A percentile compares a stretch with the other conserved stretches of the same genome.
phyloP scores from a whole-genome alignment of 306 rosid genomes.

The Alnus glutinosa region DNA sequence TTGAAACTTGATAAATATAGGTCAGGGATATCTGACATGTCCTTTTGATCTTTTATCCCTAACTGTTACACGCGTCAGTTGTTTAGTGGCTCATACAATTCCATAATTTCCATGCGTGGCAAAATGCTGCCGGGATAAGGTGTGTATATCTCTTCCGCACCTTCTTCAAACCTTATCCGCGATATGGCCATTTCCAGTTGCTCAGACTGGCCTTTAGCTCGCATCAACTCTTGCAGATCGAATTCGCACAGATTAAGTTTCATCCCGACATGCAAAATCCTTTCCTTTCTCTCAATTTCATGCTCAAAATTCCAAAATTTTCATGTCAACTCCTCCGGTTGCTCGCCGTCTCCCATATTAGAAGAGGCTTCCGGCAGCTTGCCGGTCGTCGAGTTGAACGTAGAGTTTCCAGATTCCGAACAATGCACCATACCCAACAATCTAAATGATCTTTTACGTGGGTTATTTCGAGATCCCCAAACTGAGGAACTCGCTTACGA shows the following conservation, averaged over 20 bases:
- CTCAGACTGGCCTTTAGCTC: conserved; percentile 55
- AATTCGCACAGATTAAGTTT: conserved; percentile 21
- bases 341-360: conserved; percentile 45
- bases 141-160: conserved; percentile 2
- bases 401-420: conserved; percentile 15
- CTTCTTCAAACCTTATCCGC: conserved; percentile 26
- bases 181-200: conserved; percentile 54
- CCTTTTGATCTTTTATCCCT: background rate
- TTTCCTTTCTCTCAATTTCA: conserved; percentile 34
- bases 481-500: conserved; percentile 48
- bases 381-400: conserved; percentile 34
- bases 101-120: conserved; percentile 28
- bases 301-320: conserved; percentile 26
- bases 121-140: conserved; percentile 34
- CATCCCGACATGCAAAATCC: conserved; percentile 34
- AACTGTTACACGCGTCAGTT: conserved; percentile 22
- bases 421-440: conserved; percentile 31
- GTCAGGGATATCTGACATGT: no score
- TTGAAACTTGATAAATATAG: no score
- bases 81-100: conserved; percentile 26
- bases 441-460: conserved; percentile 48
- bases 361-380: conserved; percentile 44
- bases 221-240: conserved; percentile 21
- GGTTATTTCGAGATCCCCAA: conserved; percentile 46
- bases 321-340: conserved; percentile 40